Conservation (phyloP, 352 stramenopile genomes). For the Phytophthora brassicae region DNA sequence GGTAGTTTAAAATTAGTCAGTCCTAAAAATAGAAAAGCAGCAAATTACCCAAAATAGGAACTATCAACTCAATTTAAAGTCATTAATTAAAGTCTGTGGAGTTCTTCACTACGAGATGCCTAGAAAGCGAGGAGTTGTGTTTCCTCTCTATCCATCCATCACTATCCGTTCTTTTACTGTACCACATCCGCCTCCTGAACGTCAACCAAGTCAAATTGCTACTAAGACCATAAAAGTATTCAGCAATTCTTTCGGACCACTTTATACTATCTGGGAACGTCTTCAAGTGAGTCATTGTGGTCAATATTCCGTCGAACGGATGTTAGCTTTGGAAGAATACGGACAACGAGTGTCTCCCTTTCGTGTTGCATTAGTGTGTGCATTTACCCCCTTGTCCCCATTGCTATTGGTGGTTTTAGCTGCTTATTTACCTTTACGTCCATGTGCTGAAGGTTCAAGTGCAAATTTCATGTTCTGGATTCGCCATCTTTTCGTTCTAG, state of each 20-base stretch:
- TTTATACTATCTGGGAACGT: conserved; percentile 32
- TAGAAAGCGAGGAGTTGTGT: conserved; percentile 19
- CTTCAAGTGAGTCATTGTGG: conserved; percentile 40
- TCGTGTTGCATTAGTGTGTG: conserved; percentile 25
- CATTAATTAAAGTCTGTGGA: not conserved
- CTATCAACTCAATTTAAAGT: not conserved
- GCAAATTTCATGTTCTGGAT: conserved; percentile 39
- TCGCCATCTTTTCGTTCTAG: conserved; percentile 18
- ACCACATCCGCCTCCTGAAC: conserved; percentile 11
- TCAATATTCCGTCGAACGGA: conserved; percentile 39
- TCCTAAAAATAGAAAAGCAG: not conserved
- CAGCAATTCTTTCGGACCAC: conserved; percentile 13
- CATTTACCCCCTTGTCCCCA: conserved; percentile 29
- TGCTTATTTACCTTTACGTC: conserved; percentile 17
- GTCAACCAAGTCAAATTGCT: conserved; percentile 22
- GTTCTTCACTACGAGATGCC: conserved; percentile 8
- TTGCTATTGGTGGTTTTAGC: conserved; percentile 18
- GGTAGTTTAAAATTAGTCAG: too few species aligned
- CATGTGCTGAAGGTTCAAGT: conserved; percentile 8
- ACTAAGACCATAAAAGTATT: conserved; percentile 21
- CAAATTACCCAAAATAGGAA: too few species aligned
- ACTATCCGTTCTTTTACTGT: not conserved
- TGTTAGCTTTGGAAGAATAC: conserved; percentile 38
- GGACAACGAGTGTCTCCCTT: conserved; percentile 24
- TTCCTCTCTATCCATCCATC: conserved; percentile 5